A percentile compares a stretch with the other conserved stretches of the same genome.
Evolutionary conservation across 1,284 basidiomycete species (phyloP).

Genomic region (Cutaneotrichosporon cutaneum): DNA sequence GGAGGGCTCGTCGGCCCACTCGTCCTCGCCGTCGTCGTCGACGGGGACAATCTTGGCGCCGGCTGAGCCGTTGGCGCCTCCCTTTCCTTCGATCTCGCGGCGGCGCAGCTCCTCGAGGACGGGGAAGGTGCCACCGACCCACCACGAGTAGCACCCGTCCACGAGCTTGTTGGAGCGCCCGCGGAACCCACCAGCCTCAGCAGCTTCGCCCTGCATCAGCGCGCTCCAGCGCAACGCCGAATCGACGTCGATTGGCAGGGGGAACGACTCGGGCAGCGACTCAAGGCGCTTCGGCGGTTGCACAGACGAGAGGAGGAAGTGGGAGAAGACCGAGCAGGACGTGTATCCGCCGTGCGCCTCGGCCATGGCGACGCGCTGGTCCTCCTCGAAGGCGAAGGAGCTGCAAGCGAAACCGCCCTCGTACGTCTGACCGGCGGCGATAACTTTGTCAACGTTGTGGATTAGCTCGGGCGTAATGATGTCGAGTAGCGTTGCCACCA

Average conservation of each 20-base stretch:
- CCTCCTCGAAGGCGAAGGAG: conserved; percentile 54
- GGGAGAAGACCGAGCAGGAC: conserved; percentile 83
- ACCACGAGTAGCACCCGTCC: conserved; percentile 99
- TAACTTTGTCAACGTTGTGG: conserved; percentile 55
- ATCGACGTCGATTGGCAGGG: conserved; percentile 61
- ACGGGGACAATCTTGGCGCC: conserved; percentile 12
- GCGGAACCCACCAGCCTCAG: conserved; percentile 87
- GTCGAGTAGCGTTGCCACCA: conserved; percentile 69
- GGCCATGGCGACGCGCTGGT: conserved; percentile 60
- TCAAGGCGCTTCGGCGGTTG: conserved; percentile 17
- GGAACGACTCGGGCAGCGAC: conserved; percentile 33
- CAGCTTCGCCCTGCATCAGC: conserved; percentile 78
- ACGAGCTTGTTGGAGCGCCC: conserved; percentile 97
- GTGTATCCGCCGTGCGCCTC: conserved; percentile 99
- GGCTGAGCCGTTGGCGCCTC: neutral
- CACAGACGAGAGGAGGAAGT: conserved; percentile 64
- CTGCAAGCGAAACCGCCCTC: conserved; percentile 93
- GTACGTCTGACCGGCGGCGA: conserved; percentile 81
- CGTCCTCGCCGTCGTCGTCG: conserved; percentile 34
- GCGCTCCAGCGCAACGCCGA: conserved; percentile 77
- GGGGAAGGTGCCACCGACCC: conserved; percentile 88
- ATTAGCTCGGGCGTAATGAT: conserved; percentile 86
- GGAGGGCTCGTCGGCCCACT: conserved; percentile 27
- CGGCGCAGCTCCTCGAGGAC: conserved; percentile 66
- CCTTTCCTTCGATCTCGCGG: conserved; percentile 34